These are phyloP conservation scores for Kurtzmaniella quercitrusa DNA, from an alignment of 1,139 yeast genomes.

Conservation along the genomic window DNA sequence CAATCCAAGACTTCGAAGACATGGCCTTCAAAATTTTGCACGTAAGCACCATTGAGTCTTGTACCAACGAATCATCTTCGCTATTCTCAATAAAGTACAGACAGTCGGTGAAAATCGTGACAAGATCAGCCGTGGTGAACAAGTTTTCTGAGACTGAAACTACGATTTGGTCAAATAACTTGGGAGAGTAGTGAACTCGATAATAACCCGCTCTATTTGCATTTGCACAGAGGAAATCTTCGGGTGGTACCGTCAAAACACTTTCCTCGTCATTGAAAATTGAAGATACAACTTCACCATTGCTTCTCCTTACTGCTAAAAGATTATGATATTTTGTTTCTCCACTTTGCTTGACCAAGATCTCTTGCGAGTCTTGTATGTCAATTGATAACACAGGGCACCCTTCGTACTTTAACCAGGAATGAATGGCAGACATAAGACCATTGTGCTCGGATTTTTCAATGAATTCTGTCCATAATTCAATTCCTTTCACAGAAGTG, in stretches of 20 bases:
- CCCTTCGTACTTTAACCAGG: constrained; percentile 20
- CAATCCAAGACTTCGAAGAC: constrained; percentile 15
- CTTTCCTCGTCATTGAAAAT: constrained; percentile 20
- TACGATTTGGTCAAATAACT: constrained; percentile 4
- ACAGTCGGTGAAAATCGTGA: constrained; percentile 34
- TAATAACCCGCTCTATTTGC: constrained; percentile 45
- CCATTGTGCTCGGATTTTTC: constrained; percentile 15
- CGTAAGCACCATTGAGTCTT: constrained; percentile 25
- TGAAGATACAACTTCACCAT: not conserved
- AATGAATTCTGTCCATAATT: constrained; percentile 20
- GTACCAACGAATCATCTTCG: constrained; percentile 1
- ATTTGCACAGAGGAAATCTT: constrained; percentile 35
- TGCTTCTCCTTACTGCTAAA: constrained; percentile 31
- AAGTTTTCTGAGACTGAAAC: not conserved
- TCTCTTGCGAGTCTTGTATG: not conserved
- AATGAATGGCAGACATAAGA: constrained; percentile 17
- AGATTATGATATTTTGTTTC: constrained; percentile 48
- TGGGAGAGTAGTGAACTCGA: constrained; percentile 23
- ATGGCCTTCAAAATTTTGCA: constrained; percentile 23
- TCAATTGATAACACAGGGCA: constrained; percentile 14
- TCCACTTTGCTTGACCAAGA: not conserved
- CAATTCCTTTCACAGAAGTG: constrained; percentile 18
- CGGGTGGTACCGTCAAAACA: constrained; percentile 16
- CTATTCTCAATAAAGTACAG: constrained; percentile 21
- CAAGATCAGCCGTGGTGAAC: constrained; percentile 25